These are phyloP conservation scores for Schizopora paradoxa DNA, from an alignment of 1,284 basidiomycete genomes.

Conservation along the genomic window DNA sequence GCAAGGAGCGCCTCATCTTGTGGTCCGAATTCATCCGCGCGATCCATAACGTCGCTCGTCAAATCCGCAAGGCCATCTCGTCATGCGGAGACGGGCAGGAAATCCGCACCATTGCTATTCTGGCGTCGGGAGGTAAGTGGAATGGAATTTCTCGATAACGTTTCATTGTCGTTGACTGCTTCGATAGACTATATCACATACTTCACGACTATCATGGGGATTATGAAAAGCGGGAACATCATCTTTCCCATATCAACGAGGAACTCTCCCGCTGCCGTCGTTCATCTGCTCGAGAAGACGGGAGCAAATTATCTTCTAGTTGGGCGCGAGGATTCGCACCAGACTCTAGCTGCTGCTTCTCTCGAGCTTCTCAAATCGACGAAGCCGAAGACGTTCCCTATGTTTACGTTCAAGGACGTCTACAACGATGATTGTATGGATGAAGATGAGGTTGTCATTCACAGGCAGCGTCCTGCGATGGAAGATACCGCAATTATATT, in stretches of 20 bases:
- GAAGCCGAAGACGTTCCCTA: not conserved
- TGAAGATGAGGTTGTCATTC: too few species aligned
- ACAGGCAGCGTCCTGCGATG: not conserved
- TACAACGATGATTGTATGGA: too few species aligned
- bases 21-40: conserved; percentile 26
- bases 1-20: conserved; percentile 17
- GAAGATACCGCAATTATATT: not conserved
- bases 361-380: not conserved
- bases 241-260: not conserved
- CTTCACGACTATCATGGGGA: not conserved
- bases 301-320: not conserved
- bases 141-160: not conserved
- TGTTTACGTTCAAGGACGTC: not conserved
- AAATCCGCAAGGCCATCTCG: not conserved
- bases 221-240: not conserved
- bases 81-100: not conserved
- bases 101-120: not conserved
- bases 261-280: not conserved
- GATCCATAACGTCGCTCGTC: conserved; percentile 19
- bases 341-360: not conserved
- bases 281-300: not conserved
- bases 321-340: not conserved
- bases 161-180: not conserved
- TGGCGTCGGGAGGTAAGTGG: not conserved
- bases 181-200: not conserved